Conservation (phyloP, 2,329 filamentous ascomycete species). For the Pseudofabraea citricarpa region DNA sequence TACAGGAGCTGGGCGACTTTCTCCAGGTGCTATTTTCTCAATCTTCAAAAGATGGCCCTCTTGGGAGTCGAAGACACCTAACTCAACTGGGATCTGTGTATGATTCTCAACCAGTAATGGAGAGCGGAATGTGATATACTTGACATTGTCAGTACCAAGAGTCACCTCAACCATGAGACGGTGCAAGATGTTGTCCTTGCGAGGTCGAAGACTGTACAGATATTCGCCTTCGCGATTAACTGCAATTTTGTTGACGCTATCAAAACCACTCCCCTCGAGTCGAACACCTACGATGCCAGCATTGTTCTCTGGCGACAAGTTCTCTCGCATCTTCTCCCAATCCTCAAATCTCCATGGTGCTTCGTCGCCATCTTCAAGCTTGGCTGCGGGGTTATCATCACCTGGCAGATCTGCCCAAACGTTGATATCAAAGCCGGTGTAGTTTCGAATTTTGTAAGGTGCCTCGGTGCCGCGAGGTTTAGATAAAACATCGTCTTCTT, state of each 20-base stretch:
- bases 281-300: constrained; percentile 76
- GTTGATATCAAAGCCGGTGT: constrained; percentile 87
- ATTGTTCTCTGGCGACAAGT: constrained; percentile 76
- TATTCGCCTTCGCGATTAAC: constrained; percentile 93
- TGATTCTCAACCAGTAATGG: constrained; percentile 91
- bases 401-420: constrained; percentile 71
- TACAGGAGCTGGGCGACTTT: constrained; percentile 83
- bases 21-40: constrained; percentile 92
- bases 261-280: constrained; percentile 91
- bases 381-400: constrained; percentile 66
- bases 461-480: constrained; percentile 90
- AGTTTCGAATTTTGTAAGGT: constrained; percentile 89
- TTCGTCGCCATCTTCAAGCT: constrained; percentile 83
- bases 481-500: constrained; percentile 84
- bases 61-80: constrained; percentile 83
- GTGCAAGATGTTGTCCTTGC: constrained; percentile 79
- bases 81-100: constrained; percentile 90
- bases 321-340: constrained; percentile 93
- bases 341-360: constrained; percentile 96
- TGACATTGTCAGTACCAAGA: constrained; percentile 91
- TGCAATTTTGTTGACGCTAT: constrained; percentile 80
- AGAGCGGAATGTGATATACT: constrained; percentile 93
- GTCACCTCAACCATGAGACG: constrained; percentile 88
- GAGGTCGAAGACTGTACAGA: constrained; percentile 82
- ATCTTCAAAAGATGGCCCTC: constrained; percentile 93